phyloP scores from a whole-genome alignment of 345 rosid genomes.

The Hirschfeldia incana region DNA sequence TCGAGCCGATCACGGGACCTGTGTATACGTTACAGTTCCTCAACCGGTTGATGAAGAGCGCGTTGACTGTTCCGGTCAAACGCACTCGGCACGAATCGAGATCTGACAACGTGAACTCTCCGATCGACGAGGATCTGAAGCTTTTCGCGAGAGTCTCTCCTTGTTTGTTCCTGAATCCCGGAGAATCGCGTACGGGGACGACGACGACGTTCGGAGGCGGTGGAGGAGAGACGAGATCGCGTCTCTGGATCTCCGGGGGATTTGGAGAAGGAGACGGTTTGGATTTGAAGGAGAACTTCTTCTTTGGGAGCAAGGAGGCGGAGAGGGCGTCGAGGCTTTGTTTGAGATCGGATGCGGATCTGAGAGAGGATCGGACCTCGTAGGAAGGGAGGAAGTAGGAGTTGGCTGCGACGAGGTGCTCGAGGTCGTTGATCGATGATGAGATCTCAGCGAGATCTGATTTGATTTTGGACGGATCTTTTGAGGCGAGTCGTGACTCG shows the following conservation, averaged over 20 bases:
- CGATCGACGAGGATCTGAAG: conserved; percentile 52
- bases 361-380: conserved; percentile 76
- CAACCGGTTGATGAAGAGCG: neutral
- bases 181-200: conserved; percentile 50
- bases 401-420: conserved; percentile 70
- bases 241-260: conserved; percentile 31
- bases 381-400: conserved; percentile 76
- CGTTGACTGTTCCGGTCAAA: neutral
- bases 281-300: conserved; percentile 73
- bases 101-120: conserved; percentile 70
- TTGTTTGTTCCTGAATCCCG: conserved; percentile 59
- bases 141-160: conserved; percentile 50
- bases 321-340: conserved; percentile 56
- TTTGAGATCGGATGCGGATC: conserved; percentile 62
- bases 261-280: conserved; percentile 45
- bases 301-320: conserved; percentile 57
- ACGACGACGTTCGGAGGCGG: neutral
- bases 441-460: conserved; percentile 57
- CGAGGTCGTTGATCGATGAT: conserved; percentile 61
- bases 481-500: conserved; percentile 31
- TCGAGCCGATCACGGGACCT: conserved; percentile 33
- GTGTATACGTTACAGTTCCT: neutral
- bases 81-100: conserved; percentile 59
- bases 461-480: conserved; percentile 48
- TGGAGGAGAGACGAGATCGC: conserved; percentile 9